Conservation (phyloP, 73 alveolate species). For the Tetrahymena borealis region DNA sequence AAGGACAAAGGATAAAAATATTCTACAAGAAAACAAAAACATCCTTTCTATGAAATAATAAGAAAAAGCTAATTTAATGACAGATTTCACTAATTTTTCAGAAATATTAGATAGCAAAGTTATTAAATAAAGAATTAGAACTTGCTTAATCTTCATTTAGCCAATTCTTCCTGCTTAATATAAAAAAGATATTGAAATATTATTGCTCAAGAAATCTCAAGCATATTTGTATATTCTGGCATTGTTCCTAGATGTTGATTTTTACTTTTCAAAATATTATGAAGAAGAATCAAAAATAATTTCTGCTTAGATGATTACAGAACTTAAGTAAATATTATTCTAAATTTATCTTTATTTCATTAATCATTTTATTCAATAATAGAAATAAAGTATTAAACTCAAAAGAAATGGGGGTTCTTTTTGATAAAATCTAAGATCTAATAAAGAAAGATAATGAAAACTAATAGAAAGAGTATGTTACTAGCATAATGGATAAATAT, state of each 20-base stretch:
- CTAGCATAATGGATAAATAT: neutral
- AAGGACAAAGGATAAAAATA: neutral
- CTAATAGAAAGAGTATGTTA: neutral
- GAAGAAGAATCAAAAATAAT: neutral
- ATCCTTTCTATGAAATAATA: neutral
- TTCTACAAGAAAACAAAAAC: neutral
- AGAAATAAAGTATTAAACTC: neutral
- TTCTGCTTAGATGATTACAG: neutral
- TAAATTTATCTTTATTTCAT: neutral
- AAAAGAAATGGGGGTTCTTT: neutral
- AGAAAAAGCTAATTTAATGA: neutral
- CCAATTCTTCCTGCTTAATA: neutral
- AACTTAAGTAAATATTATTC: neutral
- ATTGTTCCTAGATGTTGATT: neutral
- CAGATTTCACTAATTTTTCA: neutral
- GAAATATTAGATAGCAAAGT: neutral
- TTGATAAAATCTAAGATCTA: neutral
- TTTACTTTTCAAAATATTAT: neutral
- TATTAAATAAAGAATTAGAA: neutral
- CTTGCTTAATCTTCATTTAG: neutral
- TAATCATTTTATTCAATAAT: neutral
- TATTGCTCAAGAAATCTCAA: neutral
- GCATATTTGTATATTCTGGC: neutral
- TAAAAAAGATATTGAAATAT: neutral
- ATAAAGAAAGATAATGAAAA: neutral